phyloP scores from a whole-genome alignment of 2,329 filamentous ascomycete genomes.

The Xylaria sp. region DNA sequence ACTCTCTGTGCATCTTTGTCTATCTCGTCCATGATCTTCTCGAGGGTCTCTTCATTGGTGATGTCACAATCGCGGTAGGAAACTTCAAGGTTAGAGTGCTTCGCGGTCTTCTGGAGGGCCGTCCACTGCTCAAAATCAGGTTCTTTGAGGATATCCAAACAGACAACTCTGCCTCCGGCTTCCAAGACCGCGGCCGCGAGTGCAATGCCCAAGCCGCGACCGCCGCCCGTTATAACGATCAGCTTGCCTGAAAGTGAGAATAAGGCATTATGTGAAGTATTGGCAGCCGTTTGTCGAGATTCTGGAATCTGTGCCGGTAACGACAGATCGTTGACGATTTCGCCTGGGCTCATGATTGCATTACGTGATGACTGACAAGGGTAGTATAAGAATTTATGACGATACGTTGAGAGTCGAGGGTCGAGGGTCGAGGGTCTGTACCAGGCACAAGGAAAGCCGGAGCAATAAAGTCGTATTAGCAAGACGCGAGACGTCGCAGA shows the following conservation, averaged over 20 bases:
- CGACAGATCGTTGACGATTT: background rate
- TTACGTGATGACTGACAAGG: background rate
- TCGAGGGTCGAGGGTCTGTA: background rate
- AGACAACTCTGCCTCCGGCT: background rate
- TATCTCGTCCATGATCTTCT: background rate
- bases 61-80: background rate
- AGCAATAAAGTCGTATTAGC: background rate
- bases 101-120: background rate
- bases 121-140: background rate
- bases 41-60: background rate
- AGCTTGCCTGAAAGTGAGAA: background rate
- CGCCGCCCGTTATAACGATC: background rate
- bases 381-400: background rate
- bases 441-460: background rate
- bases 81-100: background rate
- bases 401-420: background rate
- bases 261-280: background rate
- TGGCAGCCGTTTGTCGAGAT: background rate
- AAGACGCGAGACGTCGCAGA: background rate
- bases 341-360: background rate
- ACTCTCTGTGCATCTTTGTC: background rate
- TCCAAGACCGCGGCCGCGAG: background rate
- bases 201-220: background rate
- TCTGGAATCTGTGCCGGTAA: background rate
- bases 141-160: background rate